Conservation (phyloP, 768 basidiomycete genomes). For the Coprinopsis strossmayeri region DNA sequence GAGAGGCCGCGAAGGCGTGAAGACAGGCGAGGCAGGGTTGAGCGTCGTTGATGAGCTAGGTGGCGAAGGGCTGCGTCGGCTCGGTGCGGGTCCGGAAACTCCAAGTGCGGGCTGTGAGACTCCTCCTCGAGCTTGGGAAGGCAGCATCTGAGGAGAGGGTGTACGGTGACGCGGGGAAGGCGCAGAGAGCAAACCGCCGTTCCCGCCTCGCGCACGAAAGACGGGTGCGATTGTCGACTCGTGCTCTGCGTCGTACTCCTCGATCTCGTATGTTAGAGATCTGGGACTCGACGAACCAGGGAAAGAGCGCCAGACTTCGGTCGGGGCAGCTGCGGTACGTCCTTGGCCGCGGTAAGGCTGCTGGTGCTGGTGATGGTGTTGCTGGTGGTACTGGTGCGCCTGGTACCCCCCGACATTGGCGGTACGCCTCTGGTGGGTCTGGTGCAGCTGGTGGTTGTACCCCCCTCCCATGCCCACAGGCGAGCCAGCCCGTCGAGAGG, state of each 20-base stretch:
- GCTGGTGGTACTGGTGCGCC: background rate
- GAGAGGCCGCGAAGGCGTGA: background rate
- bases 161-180: background rate
- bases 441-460: slow-evolving; percentile 1
- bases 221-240: background rate
- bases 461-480: too few relatives aligned
- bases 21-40: slow-evolving; percentile 6
- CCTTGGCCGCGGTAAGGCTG: too few relatives aligned
- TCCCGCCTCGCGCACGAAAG: background rate
- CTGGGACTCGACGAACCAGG: background rate
- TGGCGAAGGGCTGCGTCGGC: slow-evolving; percentile 8
- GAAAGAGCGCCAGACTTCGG: slow-evolving; percentile 15
- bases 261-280: slow-evolving; percentile 4
- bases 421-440: background rate
- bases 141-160: too few relatives aligned
- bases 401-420: background rate
- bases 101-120: slow-evolving; percentile 2
- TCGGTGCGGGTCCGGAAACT: slow-evolving; percentile 6
- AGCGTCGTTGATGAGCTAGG: background rate
- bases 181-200: slow-evolving; percentile 11
- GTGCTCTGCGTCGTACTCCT: slow-evolving; percentile 5
- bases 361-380: background rate
- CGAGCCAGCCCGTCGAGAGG: background rate
- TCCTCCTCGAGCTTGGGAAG: too few relatives aligned
- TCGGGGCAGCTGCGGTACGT: background rate